Base-by-base conservation (phyloP, 441 rosid genomes). In the Euphorbia celastroides region DNA sequence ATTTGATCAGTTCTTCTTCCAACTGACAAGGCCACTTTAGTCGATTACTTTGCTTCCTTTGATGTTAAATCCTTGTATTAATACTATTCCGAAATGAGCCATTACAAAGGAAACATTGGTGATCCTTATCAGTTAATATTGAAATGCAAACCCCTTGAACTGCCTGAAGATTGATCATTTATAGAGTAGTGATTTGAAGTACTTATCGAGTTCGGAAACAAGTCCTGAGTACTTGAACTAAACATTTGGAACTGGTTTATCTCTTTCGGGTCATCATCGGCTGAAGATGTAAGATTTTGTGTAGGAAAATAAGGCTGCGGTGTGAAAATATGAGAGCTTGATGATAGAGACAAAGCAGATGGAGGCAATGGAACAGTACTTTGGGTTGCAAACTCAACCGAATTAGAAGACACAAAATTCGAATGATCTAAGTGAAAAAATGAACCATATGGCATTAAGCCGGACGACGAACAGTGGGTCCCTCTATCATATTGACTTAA, bases 221-320 rank as follows among this genome's bases (percentile, higher is more conserved):
- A 64, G 73, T 80, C 69, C 74, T 85, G 93, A 20, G 85, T 74
- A 67, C 63, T 73, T 38, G 86, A 69, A 69, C 78, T 76, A 79
- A 79, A 71, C 83, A 81, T 71, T 42, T 84, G 93, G 59, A 83
- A 81, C n/a, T 81, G 92, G 62, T 75, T 85, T 64, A 82, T 68
- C 44, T 82, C 87, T 68, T 88, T 77, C 7, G 85, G 84, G 66
- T 82, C 79, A 66, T 77, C 66, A 69, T 81, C 87, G 23, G 52
- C 41, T 36, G 87, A 77, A 46, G 86, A 64, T 51, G 83, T 13
- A 48, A 55, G 68, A 31, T 72, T 73, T 12, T 44, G 50, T 25
- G 82, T 75, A 62, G 84, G 88, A 66, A 91, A 85, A 66, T 79
- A 77, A 61, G 91, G 68, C 48, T 81, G 91, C 51, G 84, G 71